Evolutionary conservation across 768 basidiomycete genomes (phyloP), one percentile per base, ranked within the genome.

Genomic region (Tylopilus subfusipes): DNA sequence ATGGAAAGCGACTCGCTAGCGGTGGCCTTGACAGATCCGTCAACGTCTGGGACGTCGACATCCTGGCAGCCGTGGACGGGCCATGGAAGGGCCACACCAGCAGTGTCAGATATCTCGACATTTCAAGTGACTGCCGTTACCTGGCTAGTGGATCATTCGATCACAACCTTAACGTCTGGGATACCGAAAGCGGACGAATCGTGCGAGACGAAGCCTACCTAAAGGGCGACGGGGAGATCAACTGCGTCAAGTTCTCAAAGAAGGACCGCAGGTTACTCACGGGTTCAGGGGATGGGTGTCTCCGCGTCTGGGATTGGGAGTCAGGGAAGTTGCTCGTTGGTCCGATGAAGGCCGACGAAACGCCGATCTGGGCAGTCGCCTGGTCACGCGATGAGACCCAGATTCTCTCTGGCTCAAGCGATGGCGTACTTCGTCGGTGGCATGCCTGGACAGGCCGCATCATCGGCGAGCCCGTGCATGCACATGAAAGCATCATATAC

Each of bases 101-200:
- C 55, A 67, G 66, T 42, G 66, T 67, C 52, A 66, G 66, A 54
- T 67, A 64, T 48, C 57, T 67, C 16, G 66, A 67, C 51, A 36
- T 67, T 45, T 67, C 66, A 42, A 59, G 53, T 22, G 67, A 68
- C 64, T 57, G 64, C 39, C 64, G 62, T 50, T 67, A 67, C 67
- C 19, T 67, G 33, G 59, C 50, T 6, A 68, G 68, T 33, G 66
- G 66, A 57, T 68, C 68, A 44, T 67, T 69, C 54, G 66, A 68
- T 68, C 65, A 67, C 62, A 68, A 58, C 19, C 43, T 69, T 31
- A 69, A 64, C 60, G 12, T 68, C 42, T 68, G 68, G 68, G 58
- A 69, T 56, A 64, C 67, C 51, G 51, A 56, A 63, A 68, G 47
- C 30, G 65, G 68, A 50, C 49, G 43, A 45, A 38, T 66, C 51